These are phyloP conservation scores for Aspergillus chevalieri DNA, from an alignment of 2,329 filamentous ascomycete genomes.

Conservation along the genomic window DNA sequence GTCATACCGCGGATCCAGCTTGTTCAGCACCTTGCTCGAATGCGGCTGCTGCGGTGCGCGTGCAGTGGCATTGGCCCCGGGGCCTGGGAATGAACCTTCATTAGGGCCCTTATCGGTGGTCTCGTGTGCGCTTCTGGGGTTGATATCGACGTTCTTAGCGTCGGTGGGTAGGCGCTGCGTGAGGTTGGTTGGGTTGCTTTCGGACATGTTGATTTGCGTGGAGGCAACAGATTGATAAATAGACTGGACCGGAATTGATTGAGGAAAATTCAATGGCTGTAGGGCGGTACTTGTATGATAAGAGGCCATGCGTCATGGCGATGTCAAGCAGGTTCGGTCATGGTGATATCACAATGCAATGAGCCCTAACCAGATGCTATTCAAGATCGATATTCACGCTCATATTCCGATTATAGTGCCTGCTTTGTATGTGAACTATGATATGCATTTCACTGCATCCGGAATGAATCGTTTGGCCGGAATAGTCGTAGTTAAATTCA, in stretches of 20 bases:
- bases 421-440: no score
- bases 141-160: not conserved
- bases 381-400: not conserved
- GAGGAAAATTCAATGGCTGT: not conserved
- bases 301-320: no score
- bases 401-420: no score
- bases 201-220: not conserved
- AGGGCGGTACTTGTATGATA: no score
- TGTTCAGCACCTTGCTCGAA: constrained; percentile 4
- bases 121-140: not conserved
- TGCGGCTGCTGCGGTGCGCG: constrained; percentile 2
- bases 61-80: constrained; percentile 1
- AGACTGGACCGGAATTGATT: not conserved
- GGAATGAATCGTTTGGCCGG: no score
- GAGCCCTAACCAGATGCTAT: not conserved
- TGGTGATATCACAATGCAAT: not conserved
- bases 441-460: no score
- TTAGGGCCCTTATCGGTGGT: not conserved
- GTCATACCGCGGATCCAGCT: constrained; percentile 3
- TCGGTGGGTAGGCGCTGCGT: not conserved
- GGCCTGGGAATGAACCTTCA: not conserved
- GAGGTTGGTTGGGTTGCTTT: not conserved
- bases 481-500: no score
- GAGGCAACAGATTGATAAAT: not conserved
- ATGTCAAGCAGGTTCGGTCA: not conserved